These are phyloP conservation scores for Aspergillus proliferans DNA, from an alignment of 2,329 filamentous ascomycete genomes.

Conservation along the genomic window DNA sequence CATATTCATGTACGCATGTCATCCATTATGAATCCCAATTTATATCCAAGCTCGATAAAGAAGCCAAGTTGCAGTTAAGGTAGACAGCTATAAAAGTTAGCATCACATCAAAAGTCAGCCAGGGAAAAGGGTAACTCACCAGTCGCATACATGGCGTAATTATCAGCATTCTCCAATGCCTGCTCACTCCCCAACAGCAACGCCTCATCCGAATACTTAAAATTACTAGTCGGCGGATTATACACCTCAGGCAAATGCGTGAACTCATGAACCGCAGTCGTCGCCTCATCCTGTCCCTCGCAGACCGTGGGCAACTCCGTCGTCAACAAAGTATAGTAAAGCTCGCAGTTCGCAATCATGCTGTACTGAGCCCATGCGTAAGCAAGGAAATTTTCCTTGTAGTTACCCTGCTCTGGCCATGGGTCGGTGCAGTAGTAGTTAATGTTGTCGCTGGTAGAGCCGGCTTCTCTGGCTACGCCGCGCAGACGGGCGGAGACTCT, in stretches of 20 bases:
- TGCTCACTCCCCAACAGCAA: constrained; percentile 42
- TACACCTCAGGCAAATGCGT: constrained; percentile 55
- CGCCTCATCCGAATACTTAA: constrained; percentile 53
- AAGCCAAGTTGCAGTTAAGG: too few species aligned
- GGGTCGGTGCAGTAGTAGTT: constrained; percentile 56
- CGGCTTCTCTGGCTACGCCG: constrained; percentile 51
- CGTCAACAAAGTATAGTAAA: background rate
- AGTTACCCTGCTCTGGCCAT: constrained; percentile 40
- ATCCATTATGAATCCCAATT: background rate
- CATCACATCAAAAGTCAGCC: background rate
- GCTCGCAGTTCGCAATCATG: background rate
- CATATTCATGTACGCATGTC: too few species aligned
- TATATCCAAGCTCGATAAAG: too few species aligned
- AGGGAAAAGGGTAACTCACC: background rate
- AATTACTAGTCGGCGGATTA: constrained; percentile 53
- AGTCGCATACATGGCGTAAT: background rate
- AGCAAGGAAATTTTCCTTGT: constrained; percentile 49
- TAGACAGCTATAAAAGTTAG: background rate
- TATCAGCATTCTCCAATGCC: constrained; percentile 55
- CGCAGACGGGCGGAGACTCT: constrained; percentile 49
- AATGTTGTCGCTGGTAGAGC: constrained; percentile 44
- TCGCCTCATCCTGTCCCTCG: constrained; percentile 60
- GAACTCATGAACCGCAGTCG: constrained; percentile 59
- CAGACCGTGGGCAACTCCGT: constrained; percentile 19
- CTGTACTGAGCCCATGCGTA: constrained; percentile 51